These are phyloP conservation scores for Amanita phalloides DNA, from an alignment of 768 basidiomycete genomes.

Conservation along the genomic window DNA sequence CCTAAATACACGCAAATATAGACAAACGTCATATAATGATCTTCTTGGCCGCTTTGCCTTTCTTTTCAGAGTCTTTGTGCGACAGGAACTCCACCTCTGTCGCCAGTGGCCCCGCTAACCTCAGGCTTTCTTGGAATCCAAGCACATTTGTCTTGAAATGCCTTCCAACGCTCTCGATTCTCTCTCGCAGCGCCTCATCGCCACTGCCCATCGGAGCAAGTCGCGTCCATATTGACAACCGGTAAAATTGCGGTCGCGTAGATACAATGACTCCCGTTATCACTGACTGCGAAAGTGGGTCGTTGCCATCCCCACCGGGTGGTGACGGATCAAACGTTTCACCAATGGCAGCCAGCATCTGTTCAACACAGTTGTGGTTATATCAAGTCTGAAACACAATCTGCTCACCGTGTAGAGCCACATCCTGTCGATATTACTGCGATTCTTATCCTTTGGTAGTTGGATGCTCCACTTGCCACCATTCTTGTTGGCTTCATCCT, in stretches of 20 bases:
- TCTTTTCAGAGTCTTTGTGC: constrained; percentile 94
- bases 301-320: constrained; percentile 27
- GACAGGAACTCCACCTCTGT: constrained; percentile 93
- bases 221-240: constrained; percentile 96
- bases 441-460: constrained; percentile 91
- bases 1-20: constrained; percentile 14
- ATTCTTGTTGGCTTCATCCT: constrained; percentile 91
- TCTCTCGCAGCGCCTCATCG: constrained; percentile 54
- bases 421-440: constrained; percentile 78
- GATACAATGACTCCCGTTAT: constrained; percentile 95
- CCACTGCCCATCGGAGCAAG: constrained; percentile 49
- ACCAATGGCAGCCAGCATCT: constrained; percentile 99
- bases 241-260: constrained; percentile 89
- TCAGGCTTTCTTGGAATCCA: constrained; percentile 65
- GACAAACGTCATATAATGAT: constrained; percentile 43
- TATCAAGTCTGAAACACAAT: background rate
- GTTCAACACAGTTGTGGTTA: constrained; percentile 6
- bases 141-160: constrained; percentile 92
- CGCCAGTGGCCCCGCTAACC: constrained; percentile 75
- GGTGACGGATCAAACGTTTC: constrained; percentile 95
- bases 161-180: constrained; percentile 75
- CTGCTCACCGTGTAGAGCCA: constrained; percentile 89
- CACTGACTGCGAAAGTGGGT: constrained; percentile 37
- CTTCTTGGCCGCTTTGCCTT: constrained; percentile 77
- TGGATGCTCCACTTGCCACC: constrained; percentile 99